Evolutionary conservation across 106 monocot genomes (phyloP).

Genomic region (Phalaenopsis aphrodite): DNA sequence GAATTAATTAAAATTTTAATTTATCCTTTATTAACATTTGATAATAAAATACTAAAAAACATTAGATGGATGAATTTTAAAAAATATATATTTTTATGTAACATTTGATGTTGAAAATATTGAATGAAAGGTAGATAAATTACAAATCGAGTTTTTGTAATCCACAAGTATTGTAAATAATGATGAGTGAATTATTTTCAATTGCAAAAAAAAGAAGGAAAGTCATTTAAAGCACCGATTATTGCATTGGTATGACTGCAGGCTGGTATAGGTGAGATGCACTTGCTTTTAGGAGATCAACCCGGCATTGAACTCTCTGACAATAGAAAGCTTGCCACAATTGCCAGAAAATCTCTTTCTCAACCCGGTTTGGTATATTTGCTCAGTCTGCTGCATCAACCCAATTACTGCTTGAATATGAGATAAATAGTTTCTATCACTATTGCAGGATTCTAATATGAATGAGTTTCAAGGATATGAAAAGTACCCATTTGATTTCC

Average conservation of each 20-base stretch:
- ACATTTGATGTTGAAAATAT: too few relatives aligned
- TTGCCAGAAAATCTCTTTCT: conserved; percentile 10
- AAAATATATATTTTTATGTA: too few relatives aligned
- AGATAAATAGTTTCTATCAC: neutral
- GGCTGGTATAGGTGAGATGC: conserved; percentile 32
- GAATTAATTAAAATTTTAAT: too few relatives aligned
- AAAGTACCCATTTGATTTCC: conserved; percentile 32
- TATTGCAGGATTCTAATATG: conserved; percentile 26
- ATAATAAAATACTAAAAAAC: too few relatives aligned
- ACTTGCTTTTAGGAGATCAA: conserved; percentile 20
- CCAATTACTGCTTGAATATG: neutral
- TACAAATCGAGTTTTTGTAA: too few relatives aligned
- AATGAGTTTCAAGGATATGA: conserved; percentile 27
- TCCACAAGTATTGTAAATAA: too few relatives aligned
- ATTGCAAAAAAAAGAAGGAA: too few relatives aligned
- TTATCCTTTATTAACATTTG: too few relatives aligned
- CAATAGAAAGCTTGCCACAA: conserved; percentile 14
- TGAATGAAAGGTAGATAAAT: too few relatives aligned
- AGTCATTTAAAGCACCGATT: neutral
- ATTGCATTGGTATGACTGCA: conserved; percentile 12
- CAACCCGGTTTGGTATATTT: conserved; percentile 18
- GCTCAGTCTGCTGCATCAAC: neutral
- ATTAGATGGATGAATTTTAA: too few relatives aligned
- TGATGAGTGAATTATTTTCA: too few relatives aligned
- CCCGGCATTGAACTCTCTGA: conserved; percentile 12